phyloP scores from a whole-genome alignment of 352 stramenopile genomes.

The Phytophthora nicotianae region DNA sequence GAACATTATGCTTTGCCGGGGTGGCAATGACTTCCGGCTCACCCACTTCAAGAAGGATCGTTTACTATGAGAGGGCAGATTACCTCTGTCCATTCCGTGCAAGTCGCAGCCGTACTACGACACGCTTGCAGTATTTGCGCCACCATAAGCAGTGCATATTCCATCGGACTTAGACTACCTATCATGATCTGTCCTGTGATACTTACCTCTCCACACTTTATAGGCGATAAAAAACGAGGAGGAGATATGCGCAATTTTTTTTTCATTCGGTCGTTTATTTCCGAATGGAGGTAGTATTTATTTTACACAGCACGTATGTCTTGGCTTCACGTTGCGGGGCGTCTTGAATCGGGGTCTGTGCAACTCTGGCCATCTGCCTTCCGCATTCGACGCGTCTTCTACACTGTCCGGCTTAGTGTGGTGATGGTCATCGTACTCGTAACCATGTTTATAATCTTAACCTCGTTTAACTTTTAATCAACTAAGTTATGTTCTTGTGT shows the following conservation, averaged over 20 bases:
- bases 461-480: too few species aligned
- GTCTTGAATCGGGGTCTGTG: too few species aligned
- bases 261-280: constrained; percentile 7
- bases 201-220: background rate
- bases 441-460: too few species aligned
- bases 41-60: background rate
- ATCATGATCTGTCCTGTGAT: background rate
- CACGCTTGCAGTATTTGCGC: background rate
- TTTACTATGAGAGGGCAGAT: background rate
- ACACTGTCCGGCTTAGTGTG: too few species aligned
- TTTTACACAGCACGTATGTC: too few species aligned
- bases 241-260: background rate
- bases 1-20: background rate
- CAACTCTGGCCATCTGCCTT: too few species aligned
- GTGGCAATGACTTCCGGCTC: background rate
- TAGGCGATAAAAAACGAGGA: background rate
- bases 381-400: too few species aligned
- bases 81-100: background rate
- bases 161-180: background rate
- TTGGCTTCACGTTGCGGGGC: too few species aligned
- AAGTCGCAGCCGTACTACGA: background rate
- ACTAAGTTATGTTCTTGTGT: too few species aligned
- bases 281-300: constrained; percentile 2
- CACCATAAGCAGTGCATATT: background rate
- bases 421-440: too few species aligned